Evolutionary conservation across 1,139 yeast genomes (phyloP).

Genomic region (Hemisphaericaspora xylofermentans): DNA sequence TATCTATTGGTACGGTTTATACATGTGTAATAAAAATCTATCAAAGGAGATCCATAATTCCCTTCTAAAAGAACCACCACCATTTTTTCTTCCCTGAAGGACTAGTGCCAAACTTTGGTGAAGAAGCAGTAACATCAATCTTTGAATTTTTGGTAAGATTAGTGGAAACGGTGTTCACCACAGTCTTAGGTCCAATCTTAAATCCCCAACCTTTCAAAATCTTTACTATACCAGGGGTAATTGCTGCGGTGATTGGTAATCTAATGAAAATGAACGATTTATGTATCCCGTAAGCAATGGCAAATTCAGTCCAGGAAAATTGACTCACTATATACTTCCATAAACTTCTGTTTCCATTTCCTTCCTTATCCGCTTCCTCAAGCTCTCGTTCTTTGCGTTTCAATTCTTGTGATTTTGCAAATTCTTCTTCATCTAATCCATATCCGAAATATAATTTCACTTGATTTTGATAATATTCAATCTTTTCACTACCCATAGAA

Average conservation of each 20-base stretch:
- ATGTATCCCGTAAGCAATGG: slow-evolving; percentile 91
- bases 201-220: slow-evolving; percentile 75
- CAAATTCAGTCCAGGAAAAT: slow-evolving; percentile 64
- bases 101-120: slow-evolving; percentile 51
- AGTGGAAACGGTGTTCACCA: slow-evolving; percentile 29
- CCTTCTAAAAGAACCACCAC: slow-evolving; percentile 57
- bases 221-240: slow-evolving; percentile 78
- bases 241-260: slow-evolving; percentile 87
- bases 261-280: slow-evolving; percentile 80
- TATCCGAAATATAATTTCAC: slow-evolving; percentile 60
- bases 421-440: slow-evolving; percentile 45
- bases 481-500: slow-evolving; percentile 78
- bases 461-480: slow-evolving; percentile 62
- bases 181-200: slow-evolving; percentile 59
- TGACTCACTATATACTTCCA: slow-evolving; percentile 18
- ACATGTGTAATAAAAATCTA: background rate
- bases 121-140: slow-evolving; percentile 37
- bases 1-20: background rate
- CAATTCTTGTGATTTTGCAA: slow-evolving; percentile 34
- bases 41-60: background rate
- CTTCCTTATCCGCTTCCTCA: slow-evolving; percentile 11
- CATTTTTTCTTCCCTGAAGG: slow-evolving; percentile 56
- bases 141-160: slow-evolving; percentile 16
- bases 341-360: slow-evolving; percentile 3
- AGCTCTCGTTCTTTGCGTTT: slow-evolving; percentile 25